Evolutionary conservation across 1,284 basidiomycete genomes (phyloP), one percentile per base, ranked within the genome.

Genomic region (Anthracocystis setariae): DNA sequence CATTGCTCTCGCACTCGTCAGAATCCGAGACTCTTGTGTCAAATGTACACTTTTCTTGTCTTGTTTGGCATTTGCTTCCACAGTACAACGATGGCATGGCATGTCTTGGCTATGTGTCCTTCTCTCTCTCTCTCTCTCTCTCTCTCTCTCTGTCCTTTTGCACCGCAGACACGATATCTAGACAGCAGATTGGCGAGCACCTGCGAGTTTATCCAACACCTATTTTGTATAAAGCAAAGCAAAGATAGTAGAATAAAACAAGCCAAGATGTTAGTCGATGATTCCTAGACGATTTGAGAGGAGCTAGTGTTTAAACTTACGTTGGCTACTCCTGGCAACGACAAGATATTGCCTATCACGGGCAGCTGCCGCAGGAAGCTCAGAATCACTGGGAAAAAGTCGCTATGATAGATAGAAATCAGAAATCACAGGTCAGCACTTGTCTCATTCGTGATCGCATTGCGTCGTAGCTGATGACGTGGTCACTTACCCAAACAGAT

Each of bases 311-410:
- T 13, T 8, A 20, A 5, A 9, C 84, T 71, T 68, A 84, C 84
- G 38, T 78, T 78, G 52, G 84, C 73, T 18, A 85, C 78, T 21
- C 74, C 81, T 3, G 96, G 95, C 70, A 98, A 82, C 5, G 90
- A 91, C 46, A 99, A 84, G 67, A 93, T 84, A 1, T 89, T 91
- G 29, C 96, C 96, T 61, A 99, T 88, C 75, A 97, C 88, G 1
- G 96, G 96, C 57, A 98, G 84, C 85, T 98, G 96, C 70, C 96
- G 87, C 72, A 98, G 85, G 87, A 98, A 98, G 46, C 92, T 94
- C 60, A 99, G 86, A 61, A 98, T 92, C 59, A 98, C 95, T 5
- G 96, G 96, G 89, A 98, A 98, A 87, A 99, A 99, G 85, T 98
- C 95, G 46, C 95, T 98, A 85, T 60, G 32, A 25, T 15, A 18